These are phyloP conservation scores for Aspergillus affinis DNA, from an alignment of 495 filamentous ascomycete species.

Conservation along the genomic window DNA sequence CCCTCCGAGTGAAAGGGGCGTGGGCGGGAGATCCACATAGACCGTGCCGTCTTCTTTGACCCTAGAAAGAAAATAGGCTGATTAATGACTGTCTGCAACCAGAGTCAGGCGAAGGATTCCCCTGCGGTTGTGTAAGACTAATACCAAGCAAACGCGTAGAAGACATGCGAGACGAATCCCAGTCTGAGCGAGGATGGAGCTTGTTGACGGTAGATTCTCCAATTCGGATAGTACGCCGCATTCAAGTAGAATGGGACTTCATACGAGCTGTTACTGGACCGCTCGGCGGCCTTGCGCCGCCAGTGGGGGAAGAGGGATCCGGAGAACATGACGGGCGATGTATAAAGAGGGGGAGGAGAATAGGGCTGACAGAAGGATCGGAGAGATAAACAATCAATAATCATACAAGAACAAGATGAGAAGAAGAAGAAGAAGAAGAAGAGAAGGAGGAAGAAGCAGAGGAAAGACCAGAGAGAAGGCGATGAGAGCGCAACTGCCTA, in stretches of 20 bases:
- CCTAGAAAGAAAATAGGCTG: constrained; percentile 46
- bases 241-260: constrained; percentile 55
- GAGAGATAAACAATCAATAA: background rate
- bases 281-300: constrained; percentile 28
- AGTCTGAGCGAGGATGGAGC: constrained; percentile 76
- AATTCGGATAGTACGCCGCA: constrained; percentile 90
- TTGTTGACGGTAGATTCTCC: constrained; percentile 73
- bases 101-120: constrained; percentile 17
- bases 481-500: constrained; percentile 8
- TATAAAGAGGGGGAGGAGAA: background rate
- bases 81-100: constrained; percentile 26
- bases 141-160: constrained; percentile 84
- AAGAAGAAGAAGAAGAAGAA: constrained; percentile 9
- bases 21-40: constrained; percentile 55
- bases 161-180: constrained; percentile 70
- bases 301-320: constrained; percentile 29
- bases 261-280: constrained; percentile 31
- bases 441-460: background rate
- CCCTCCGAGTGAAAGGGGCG: background rate
- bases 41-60: constrained; percentile 77
- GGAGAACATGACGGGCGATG: constrained; percentile 20
- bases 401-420: background rate
- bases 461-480: constrained; percentile 5
- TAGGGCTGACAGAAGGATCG: background rate
- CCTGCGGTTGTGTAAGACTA: constrained; percentile 14